These are phyloP conservation scores for Polytrichum formosum DNA, from an alignment of 225 moss, liverwort and hornwort genomes.

Conservation along the genomic window DNA sequence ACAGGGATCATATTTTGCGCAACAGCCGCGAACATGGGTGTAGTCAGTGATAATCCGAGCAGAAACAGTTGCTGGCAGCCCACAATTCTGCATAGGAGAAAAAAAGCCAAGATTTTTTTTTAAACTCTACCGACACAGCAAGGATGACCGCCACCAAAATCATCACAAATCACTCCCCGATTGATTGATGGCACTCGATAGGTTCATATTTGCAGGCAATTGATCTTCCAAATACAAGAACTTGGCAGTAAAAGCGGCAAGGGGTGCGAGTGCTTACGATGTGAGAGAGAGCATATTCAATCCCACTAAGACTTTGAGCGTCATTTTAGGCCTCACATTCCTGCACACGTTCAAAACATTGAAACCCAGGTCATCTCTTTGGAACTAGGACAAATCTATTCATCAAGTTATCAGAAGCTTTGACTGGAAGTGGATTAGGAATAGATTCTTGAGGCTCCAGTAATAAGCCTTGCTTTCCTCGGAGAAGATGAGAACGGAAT, in stretches of 20 bases:
- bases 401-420: too few species aligned
- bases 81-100: constrained; percentile 45
- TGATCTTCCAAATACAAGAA: background rate
- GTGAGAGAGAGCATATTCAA: background rate
- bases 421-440: too few species aligned
- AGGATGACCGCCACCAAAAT: background rate
- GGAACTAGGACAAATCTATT: too few species aligned
- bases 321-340: constrained; percentile 3
- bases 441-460: too few species aligned
- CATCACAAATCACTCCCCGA: background rate
- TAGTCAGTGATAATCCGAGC: constrained; percentile 53
- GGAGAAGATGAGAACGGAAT: too few species aligned
- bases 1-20: constrained; percentile 73
- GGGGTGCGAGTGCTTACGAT: background rate
- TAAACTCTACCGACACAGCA: background rate
- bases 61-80: constrained; percentile 74
- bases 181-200: too few species aligned
- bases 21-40: constrained; percentile 65
- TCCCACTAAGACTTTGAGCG: background rate
- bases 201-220: background rate
- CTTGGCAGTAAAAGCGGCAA: background rate
- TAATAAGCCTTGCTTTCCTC: too few species aligned
- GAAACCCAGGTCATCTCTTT: too few species aligned
- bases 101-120: too few species aligned
- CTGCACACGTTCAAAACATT: background rate